Percentiles rank a stretch among this genome's conserved stretches.
These are phyloP conservation scores for Hypoxylon sp. DNA, from an alignment of 2,329 filamentous ascomycete genomes.

Conservation along the genomic window DNA sequence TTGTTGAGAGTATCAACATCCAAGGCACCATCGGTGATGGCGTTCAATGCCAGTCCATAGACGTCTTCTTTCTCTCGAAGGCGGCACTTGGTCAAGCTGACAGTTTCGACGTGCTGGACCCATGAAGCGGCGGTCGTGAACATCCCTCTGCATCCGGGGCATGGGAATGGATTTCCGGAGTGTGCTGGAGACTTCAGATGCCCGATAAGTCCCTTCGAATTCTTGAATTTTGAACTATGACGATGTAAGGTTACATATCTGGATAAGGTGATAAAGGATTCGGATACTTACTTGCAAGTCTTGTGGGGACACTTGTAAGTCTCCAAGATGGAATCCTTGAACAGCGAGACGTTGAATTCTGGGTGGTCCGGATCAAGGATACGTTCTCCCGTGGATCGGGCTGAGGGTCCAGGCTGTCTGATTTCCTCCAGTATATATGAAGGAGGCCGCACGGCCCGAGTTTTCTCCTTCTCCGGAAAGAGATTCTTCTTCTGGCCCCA, in stretches of 20 bases:
- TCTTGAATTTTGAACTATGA: constrained; percentile 60
- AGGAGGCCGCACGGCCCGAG: constrained; percentile 25
- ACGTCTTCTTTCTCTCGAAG: constrained; percentile 27
- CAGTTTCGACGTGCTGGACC: constrained; percentile 65
- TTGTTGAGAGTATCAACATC: constrained; percentile 30
- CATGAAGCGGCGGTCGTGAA: constrained; percentile 62
- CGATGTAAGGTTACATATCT: constrained; percentile 33
- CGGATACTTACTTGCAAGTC: constrained; percentile 64
- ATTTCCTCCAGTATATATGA: constrained; percentile 40
- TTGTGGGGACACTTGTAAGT: constrained; percentile 69
- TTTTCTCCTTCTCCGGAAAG: constrained; percentile 43
- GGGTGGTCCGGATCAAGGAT: constrained; percentile 63
- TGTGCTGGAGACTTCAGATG: constrained; percentile 65
- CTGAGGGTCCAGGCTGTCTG: constrained; percentile 15
- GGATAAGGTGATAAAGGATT: neutral
- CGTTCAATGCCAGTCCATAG: constrained; percentile 40
- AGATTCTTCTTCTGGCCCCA: constrained; percentile 50
- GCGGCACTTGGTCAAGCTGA: constrained; percentile 52
- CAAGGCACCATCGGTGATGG: constrained; percentile 45
- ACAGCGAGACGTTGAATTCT: constrained; percentile 64
- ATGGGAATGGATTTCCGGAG: constrained; percentile 55
- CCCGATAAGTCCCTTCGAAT: constrained; percentile 51
- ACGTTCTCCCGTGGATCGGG: constrained; percentile 29
- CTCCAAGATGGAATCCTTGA: constrained; percentile 60
- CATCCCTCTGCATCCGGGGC: constrained; percentile 61